Percentiles rank a stretch among this genome's conserved stretches.
Conservation (phyloP, 345 rosid genomes). For the Isatis tinctoria region DNA sequence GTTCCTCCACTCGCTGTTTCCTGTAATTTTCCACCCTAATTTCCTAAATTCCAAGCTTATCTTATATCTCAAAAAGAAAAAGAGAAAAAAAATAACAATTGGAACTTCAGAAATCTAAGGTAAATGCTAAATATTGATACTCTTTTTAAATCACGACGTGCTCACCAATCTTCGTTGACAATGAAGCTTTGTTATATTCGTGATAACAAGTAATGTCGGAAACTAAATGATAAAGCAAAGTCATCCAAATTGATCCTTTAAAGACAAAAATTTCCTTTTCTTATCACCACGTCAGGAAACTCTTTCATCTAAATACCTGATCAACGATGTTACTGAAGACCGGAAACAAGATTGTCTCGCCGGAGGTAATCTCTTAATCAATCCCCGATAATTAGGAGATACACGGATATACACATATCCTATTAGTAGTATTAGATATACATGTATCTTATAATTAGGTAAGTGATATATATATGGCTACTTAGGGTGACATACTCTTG, state of each 20-base stretch:
- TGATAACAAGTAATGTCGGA: constrained; percentile 28
- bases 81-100: too few relatives aligned
- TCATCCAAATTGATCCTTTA: constrained; percentile 10
- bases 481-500: not conserved
- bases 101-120: not conserved
- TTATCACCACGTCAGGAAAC: not conserved
- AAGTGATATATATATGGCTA: not conserved
- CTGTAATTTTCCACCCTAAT: not conserved
- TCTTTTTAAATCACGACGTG: constrained; percentile 20
- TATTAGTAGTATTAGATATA: not conserved
- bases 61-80: not conserved
- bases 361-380: constrained; percentile 22
- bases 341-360: constrained; percentile 16
- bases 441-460: not conserved
- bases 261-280: not conserved
- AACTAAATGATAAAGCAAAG: constrained; percentile 5
- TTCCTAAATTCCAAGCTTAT: not conserved
- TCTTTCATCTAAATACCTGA: not conserved
- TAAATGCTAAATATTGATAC: not conserved
- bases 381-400: not conserved
- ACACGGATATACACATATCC: not conserved
- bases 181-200: constrained; percentile 11
- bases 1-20: not conserved
- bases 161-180: constrained; percentile 8
- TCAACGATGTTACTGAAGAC: constrained; percentile 13